Evolutionary conservation across 139 green algal species (phyloP), one percentile per base, ranked within the genome.

Genomic region (Coelastrella sp.): DNA sequence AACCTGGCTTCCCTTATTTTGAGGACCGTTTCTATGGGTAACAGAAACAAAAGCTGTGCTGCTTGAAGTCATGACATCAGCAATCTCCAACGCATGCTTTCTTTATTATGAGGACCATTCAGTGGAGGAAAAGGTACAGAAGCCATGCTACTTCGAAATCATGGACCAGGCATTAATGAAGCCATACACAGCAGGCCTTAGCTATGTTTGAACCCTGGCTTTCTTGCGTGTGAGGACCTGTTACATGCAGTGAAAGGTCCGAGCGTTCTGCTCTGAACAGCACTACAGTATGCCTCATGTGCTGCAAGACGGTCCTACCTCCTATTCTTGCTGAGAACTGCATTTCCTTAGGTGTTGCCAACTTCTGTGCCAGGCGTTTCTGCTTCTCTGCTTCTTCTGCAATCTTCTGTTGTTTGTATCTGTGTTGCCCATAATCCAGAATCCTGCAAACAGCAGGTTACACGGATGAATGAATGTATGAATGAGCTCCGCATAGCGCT

Each of bases 271-370:
- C 61, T 68, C 61, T 68, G 61, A 61, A 83, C n/a, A 83, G n/a
- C 77, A 60, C 0, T 8, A 60, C 7, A 20, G 77, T 54, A 83
- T 3, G 20, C n/a, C n/a, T n/a, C 58, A 71, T 56, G 6, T 58
- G 16, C 57, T 16, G 14, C 64, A 58, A 47, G 8, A n/a, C 5
- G 4, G 5, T 4, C 58, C 13, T 47, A 90, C 85, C 85, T 75
- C 10, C 85, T 14, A 90, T 90, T n/a, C 85, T 58, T 71, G 85
- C 73, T 59, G 58, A 71, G 58, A 90, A 90, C 74, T 90, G 85
- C 85, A 90, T 83, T 58, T 90, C 85, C 22, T 90, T 90, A 2
- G 85, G 85, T 8, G 85, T 90, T 20, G 74, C 7, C 85, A 90
- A 23, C 73, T 83, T 83, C 58, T 83, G 11, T 22, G 65, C 73